Conservation (phyloP, 2,329 filamentous ascomycete species). For the Colletotrichum tabaci region DNA sequence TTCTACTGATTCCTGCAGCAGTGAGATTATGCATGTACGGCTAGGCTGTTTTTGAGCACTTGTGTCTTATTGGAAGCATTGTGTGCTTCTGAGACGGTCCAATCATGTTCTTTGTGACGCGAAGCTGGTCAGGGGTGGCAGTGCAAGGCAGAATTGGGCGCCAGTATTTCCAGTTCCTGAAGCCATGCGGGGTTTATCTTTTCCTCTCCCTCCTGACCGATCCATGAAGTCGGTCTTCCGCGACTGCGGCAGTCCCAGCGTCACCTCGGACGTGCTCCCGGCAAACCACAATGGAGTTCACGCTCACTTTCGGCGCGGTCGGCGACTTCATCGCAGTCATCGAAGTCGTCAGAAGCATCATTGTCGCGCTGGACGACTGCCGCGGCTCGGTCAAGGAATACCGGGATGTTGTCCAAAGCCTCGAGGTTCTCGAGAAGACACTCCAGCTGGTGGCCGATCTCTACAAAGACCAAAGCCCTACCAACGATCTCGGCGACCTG, state of each 20-base stretch:
- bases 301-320: slow-evolving; percentile 49
- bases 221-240: not conserved
- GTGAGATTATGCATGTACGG: too few relatives aligned
- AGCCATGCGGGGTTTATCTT: not conserved
- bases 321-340: slow-evolving; percentile 50
- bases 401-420: slow-evolving; percentile 46
- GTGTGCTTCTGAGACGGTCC: not conserved
- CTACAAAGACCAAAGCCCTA: not conserved
- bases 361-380: slow-evolving; percentile 48
- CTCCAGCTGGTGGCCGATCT: not conserved
- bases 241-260: not conserved
- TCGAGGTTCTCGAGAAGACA: slow-evolving; percentile 43
- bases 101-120: not conserved
- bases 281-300: slow-evolving; percentile 3
- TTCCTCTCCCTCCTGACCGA: not conserved
- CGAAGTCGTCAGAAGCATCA: slow-evolving; percentile 48
- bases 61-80: too few relatives aligned
- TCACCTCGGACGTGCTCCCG: not conserved
- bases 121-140: not conserved
- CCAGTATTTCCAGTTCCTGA: too few relatives aligned
- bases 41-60: too few relatives aligned
- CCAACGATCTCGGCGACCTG: not conserved
- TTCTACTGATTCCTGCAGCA: too few relatives aligned
- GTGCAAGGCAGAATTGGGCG: not conserved
- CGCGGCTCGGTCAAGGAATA: slow-evolving; percentile 50